Percentiles rank a stretch among this genome's conserved stretches.
phyloP scores from a whole-genome alignment of 1,139 yeast genomes.

The Geotrichum australiense region DNA sequence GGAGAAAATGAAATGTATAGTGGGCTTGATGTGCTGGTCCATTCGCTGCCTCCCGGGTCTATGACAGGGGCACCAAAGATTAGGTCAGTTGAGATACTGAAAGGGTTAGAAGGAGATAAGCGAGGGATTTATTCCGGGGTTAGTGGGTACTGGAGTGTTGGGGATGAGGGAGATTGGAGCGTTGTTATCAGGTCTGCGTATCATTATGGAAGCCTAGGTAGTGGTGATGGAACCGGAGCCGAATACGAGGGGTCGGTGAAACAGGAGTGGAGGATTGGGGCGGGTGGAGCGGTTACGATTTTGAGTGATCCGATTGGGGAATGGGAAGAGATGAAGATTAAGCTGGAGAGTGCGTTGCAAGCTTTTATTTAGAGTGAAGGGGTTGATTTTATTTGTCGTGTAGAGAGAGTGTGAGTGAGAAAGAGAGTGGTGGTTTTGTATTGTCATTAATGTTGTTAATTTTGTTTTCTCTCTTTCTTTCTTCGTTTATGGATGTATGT shows the following conservation, averaged over 20 bases:
- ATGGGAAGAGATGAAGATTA: constrained; percentile 87
- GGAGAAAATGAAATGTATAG: constrained; percentile 32
- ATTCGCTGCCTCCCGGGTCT: constrained; percentile 92
- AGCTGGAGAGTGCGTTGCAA: constrained; percentile 60
- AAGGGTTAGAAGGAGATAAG: constrained; percentile 42
- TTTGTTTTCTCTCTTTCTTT: neutral
- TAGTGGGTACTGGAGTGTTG: constrained; percentile 89
- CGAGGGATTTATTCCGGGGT: constrained; percentile 94
- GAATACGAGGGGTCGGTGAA: too few species aligned
- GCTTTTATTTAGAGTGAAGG: constrained; percentile 25
- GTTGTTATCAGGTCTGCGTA: constrained; percentile 86
- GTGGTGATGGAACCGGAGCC: too few species aligned
- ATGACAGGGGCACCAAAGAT: constrained; percentile 99
- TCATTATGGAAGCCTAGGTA: constrained; percentile 30
- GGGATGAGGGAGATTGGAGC: constrained; percentile 92
- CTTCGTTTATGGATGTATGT: neutral
- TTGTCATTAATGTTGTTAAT: too few species aligned
- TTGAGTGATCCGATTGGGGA: constrained; percentile 75
- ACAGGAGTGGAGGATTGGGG: constrained; percentile 93
- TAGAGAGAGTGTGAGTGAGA: too few species aligned
- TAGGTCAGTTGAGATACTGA: constrained; percentile 78
- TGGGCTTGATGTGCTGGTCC: constrained; percentile 73
- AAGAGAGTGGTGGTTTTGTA: too few species aligned
- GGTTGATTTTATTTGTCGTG: neutral
- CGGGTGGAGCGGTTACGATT: constrained; percentile 97